A percentile compares a stretch with the other conserved stretches of the same genome.
phyloP scores from a whole-genome alignment of 2,329 filamentous ascomycete species.

The Ophiocordyceps robertsii region DNA sequence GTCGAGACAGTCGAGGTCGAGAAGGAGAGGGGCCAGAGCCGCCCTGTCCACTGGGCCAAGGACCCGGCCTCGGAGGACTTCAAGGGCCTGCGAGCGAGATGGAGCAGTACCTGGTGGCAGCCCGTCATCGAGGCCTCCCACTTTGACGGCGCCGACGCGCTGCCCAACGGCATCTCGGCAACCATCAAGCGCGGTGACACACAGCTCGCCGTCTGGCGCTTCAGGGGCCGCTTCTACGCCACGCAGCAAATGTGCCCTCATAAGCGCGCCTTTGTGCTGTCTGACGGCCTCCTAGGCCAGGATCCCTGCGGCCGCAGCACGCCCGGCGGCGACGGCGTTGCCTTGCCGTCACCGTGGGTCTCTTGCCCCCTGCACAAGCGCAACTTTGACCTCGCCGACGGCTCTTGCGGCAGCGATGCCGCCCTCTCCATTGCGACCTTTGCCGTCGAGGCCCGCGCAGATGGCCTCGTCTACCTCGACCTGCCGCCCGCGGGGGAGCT shows the following conservation, averaged over 20 bases:
- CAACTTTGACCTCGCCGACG: slow-evolving; percentile 66
- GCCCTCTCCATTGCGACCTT: slow-evolving; percentile 74
- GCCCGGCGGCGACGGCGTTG: slow-evolving; percentile 12
- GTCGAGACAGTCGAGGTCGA: slow-evolving; percentile 57
- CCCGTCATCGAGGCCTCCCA: slow-evolving; percentile 58
- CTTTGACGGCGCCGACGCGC: slow-evolving; percentile 50
- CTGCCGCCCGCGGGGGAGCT: slow-evolving; percentile 71
- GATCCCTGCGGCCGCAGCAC: slow-evolving; percentile 19
- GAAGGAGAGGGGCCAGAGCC: slow-evolving; percentile 55
- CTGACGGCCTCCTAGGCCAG: slow-evolving; percentile 72
- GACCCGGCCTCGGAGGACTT: slow-evolving; percentile 60
- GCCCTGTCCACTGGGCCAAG: slow-evolving; percentile 67
- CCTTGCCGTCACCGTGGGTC: slow-evolving; percentile 50
- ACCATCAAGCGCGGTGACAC: slow-evolving; percentile 79
- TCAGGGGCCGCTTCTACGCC: slow-evolving; percentile 68
- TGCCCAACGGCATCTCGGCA: slow-evolving; percentile 60
- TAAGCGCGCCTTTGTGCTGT: slow-evolving; percentile 80
- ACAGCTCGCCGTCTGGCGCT: slow-evolving; percentile 76
- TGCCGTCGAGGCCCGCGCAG: slow-evolving; percentile 54
- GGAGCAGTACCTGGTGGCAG: slow-evolving; percentile 56
- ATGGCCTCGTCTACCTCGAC: slow-evolving; percentile 69
- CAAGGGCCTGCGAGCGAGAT: slow-evolving; percentile 46
- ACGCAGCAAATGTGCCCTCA: slow-evolving; percentile 94
- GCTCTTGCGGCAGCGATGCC: slow-evolving; percentile 62
- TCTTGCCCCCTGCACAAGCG: slow-evolving; percentile 83